Evolutionary conservation across 768 basidiomycete genomes (phyloP), one percentile per base, ranked within the genome.

Genomic region (Mycena kentingensis): DNA sequence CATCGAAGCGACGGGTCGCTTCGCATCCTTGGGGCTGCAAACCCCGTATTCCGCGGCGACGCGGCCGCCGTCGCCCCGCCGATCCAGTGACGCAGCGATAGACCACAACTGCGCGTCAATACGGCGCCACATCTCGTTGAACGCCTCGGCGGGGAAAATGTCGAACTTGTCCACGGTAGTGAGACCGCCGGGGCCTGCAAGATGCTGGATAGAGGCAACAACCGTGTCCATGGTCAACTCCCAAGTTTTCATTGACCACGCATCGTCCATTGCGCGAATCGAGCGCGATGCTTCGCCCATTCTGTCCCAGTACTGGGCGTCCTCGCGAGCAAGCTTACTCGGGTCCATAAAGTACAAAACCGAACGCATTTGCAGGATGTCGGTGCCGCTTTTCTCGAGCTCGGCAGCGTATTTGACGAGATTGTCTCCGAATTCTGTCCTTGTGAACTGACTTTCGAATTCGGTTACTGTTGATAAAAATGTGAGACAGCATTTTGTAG

Each of bases 11-110:
- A 46, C 42, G 7, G 55, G 54, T 31, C 58, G 35, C 19, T 49
- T 41, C 3, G 39, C 42, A 16, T 46, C 54, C 2, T 19, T 22
- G 11, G 60, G 60, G 32, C 58, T 37, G 22, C 39, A 38, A 21
- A 61, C 41, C 4, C 60, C 60, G 26, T 52, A 61, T 28, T 47
- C 42, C 31, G 24, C 45, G 12, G 60, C 60, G 21, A 60, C 54
- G 15, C 50, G 45, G 12, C 58, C 58, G 24, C 32, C 22, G 29
- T 49, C 38, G 15, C 45, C 51, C n/a, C 47, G 32, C 24, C 55
- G 45, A 38, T 61, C 60, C 10, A 58, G 26, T 4, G 5, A 13
- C 13, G 51, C 27, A 1, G 60, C 53, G 16, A 21, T 25, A 4
- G 22, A 16, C 60, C 60, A 61, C 27, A 61, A 22, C 31, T 38